Conservation (phyloP, 306 rosid genomes). For the Acmispon strigosus region DNA sequence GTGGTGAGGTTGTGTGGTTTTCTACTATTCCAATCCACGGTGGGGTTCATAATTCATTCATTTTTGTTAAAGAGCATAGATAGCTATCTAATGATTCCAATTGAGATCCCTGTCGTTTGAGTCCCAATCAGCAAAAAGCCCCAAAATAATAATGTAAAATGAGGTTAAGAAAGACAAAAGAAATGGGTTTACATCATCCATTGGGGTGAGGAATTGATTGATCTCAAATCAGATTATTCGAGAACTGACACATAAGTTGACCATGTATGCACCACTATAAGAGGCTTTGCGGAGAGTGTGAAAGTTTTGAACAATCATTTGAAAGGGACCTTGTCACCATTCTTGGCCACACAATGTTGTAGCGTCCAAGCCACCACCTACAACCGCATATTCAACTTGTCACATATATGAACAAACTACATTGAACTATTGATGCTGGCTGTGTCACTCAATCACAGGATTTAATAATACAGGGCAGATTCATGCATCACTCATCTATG, state of each 20-base stretch:
- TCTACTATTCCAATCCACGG: background rate
- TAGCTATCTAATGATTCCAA: conserved; percentile 34
- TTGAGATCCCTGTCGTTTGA: conserved; percentile 35
- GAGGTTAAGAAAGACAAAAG: conserved; percentile 2
- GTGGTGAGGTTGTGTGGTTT: conserved; percentile 6
- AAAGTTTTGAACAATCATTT: conserved; percentile 20
- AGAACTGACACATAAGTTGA: conserved; percentile 54
- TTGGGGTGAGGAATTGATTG: background rate
- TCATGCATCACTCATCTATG: background rate
- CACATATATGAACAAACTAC: background rate
- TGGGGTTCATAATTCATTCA: background rate
- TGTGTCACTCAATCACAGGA: background rate
- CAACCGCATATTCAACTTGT: background rate
- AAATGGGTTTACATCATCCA: background rate
- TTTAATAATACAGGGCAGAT: background rate
- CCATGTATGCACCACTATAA: conserved; percentile 29
- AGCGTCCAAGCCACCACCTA: background rate
- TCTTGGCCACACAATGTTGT: conserved; percentile 6
- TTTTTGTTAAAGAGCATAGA: conserved; percentile 9
- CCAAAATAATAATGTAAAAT: conserved; percentile 3
- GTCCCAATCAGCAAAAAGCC: conserved; percentile 25
- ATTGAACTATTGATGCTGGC: background rate
- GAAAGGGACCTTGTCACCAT: background rate
- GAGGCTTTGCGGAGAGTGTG: background rate
- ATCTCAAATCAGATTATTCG: conserved; percentile 13